A percentile compares a stretch with the other conserved stretches of the same genome.
Evolutionary conservation across 2,329 filamentous ascomycete genomes (phyloP).

Genomic region (Cryphonectria carpinicola): DNA sequence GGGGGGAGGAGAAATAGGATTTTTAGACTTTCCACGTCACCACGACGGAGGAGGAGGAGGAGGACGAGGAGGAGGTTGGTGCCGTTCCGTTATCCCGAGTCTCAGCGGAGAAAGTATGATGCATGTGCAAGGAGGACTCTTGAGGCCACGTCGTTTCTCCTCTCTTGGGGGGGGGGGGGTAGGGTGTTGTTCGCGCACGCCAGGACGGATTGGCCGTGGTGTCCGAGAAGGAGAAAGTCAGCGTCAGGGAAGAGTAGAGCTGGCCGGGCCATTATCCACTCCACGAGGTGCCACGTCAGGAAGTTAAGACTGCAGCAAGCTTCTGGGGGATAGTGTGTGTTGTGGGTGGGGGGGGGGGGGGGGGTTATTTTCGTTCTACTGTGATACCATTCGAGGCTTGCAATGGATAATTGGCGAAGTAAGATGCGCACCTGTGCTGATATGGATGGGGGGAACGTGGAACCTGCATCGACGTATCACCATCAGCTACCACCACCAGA

Average conservation of each 20-base stretch:
- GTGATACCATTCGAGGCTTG: neutral
- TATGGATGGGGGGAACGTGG: too few relatives aligned
- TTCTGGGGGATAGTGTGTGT: neutral
- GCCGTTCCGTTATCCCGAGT: neutral
- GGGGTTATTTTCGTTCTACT: neutral
- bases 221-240: neutral
- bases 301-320: neutral
- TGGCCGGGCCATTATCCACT: neutral
- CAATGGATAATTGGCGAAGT: too few relatives aligned
- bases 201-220: too few relatives aligned
- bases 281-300: neutral
- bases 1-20: neutral
- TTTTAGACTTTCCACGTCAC: neutral
- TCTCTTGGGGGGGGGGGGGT: too few relatives aligned
- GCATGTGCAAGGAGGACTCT: too few relatives aligned
- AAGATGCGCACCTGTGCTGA: too few relatives aligned
- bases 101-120: neutral
- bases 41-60: neutral
- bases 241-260: neutral
- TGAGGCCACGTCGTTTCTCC: too few relatives aligned
- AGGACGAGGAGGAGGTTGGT: neutral
- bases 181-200: too few relatives aligned
- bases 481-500: too few relatives aligned
- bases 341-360: too few relatives aligned
- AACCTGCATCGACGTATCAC: too few relatives aligned